These are phyloP conservation scores for Hordeum marinum DNA, from an alignment of 176 grass and related monocot genomes.

Conservation along the genomic window DNA sequence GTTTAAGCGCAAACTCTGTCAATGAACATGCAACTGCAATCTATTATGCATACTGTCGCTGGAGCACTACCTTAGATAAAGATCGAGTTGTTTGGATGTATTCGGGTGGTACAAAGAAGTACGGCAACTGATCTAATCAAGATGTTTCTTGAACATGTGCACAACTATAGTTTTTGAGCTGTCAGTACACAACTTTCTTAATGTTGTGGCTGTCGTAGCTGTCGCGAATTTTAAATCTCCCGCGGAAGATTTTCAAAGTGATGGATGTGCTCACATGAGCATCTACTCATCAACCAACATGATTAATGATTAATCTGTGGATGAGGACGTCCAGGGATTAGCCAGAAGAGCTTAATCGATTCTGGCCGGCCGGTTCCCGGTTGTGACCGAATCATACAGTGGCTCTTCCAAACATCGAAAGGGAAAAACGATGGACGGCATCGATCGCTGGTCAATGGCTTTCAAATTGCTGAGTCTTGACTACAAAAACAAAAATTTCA, in stretches of 20 bases:
- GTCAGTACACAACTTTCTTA: background rate
- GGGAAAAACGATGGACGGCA: background rate
- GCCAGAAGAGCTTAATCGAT: background rate
- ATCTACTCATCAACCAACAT: background rate
- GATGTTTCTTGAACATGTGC: background rate
- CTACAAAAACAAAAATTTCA: background rate
- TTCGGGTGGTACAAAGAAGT: slow-evolving; percentile 6
- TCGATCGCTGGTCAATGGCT: background rate
- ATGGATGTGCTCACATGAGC: background rate
- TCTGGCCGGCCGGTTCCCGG: background rate
- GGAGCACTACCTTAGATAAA: background rate
- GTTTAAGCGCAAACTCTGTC: background rate
- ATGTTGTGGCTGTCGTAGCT: background rate
- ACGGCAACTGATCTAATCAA: slow-evolving; percentile 16
- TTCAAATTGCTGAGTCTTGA: background rate
- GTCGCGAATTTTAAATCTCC: background rate
- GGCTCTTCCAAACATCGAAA: background rate
- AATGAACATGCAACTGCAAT: background rate
- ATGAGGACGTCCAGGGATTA: background rate
- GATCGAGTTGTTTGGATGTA: background rate
- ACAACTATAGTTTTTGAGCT: background rate
- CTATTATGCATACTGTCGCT: background rate
- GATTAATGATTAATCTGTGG: background rate
- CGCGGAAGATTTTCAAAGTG: background rate
- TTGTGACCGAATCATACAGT: background rate